Evolutionary conservation across 176 grass and related monocot species (phyloP), one percentile per base, ranked within the genome.

Genomic region (Musa beccarii): DNA sequence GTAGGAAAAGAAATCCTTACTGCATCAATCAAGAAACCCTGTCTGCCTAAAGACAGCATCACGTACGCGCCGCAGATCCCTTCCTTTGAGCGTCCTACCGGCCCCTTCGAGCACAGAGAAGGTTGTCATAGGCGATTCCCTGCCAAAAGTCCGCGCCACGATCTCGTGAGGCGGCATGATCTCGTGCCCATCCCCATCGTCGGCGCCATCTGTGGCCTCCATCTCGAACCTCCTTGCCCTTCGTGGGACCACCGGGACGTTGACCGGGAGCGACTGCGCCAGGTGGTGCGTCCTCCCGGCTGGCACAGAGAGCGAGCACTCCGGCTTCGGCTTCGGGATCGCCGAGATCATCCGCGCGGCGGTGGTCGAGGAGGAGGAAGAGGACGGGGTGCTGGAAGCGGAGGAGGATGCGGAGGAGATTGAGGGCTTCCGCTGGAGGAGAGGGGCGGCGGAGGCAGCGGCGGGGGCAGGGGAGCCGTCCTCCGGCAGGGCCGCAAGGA

Each of bases 161-260:
- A 93, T 77, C 80, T 94, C 88, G 81, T 99, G 95, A 9, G 95
- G 90, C 62, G 90, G 88, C 59, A 99, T 83, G 84, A 99, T 92
- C 78, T 86, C 85, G 15, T 84, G 85, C 4, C 49, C 69, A 59
- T 83, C 79, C 1, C 85, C 77, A 1, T 81, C 75, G 8, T 79
- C 80, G 8, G 88, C 79, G 23, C 16, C 74, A 51, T 73, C 83
- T 19, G 54, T 17, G 73, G 63, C 63, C 66, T 79, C 66, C 64
- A 53, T 14, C 1, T 54, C 17, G 52, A 52, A 51, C 15, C 17
- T 79, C 25, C 25, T 69, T 8, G 65, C 10, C 53, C 66, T 69
- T 16, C 63, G 51, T 12, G 64, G 52, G 25, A n/a, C 53, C 23
- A 79, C 21, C 16, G 77, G 77, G 10, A 79, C 65, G 28, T 79